phyloP scores from a whole-genome alignment of 2,329 filamentous ascomycete genomes.

The Samsoniella hepiali region DNA sequence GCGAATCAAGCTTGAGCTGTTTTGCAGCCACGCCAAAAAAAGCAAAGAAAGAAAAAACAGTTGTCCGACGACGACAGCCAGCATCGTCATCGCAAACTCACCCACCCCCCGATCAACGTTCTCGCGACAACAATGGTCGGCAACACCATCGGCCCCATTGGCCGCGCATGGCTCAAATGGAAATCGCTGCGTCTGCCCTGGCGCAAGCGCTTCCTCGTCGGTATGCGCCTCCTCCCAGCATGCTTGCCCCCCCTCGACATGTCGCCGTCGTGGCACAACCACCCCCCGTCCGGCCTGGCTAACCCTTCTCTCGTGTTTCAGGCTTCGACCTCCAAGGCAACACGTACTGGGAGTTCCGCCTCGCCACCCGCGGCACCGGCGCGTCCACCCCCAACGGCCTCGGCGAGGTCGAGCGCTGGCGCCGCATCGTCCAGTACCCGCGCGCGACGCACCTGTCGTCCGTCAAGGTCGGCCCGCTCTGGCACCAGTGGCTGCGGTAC shows the following conservation, averaged over 20 bases:
- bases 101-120: background rate
- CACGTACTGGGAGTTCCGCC: conserved; percentile 67
- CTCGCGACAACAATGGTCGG: conserved; percentile 30
- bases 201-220: conserved; percentile 61
- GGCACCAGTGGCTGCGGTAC: conserved; percentile 68
- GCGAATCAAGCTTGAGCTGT: background rate
- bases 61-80: background rate
- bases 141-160: conserved; percentile 36
- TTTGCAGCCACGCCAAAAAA: too few species aligned
- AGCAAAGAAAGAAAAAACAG: background rate
- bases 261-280: background rate
- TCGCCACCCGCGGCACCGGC: conserved; percentile 38
- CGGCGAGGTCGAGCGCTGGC: conserved; percentile 47
- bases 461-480: conserved; percentile 57
- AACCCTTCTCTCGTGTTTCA: conserved; percentile 28
- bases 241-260: background rate
- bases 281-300: background rate
- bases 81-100: background rate
- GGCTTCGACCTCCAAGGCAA: conserved; percentile 64
- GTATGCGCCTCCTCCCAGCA: conserved; percentile 34
- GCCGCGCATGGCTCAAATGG: conserved; percentile 57
- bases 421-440: conserved; percentile 61
- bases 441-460: conserved; percentile 51
- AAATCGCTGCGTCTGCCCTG: conserved; percentile 61
- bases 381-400: conserved; percentile 7